Percentiles rank a stretch among this genome's conserved stretches.
Conservation (phyloP, 2,329 filamentous ascomycete genomes). For the Tympanopsis confertula region DNA sequence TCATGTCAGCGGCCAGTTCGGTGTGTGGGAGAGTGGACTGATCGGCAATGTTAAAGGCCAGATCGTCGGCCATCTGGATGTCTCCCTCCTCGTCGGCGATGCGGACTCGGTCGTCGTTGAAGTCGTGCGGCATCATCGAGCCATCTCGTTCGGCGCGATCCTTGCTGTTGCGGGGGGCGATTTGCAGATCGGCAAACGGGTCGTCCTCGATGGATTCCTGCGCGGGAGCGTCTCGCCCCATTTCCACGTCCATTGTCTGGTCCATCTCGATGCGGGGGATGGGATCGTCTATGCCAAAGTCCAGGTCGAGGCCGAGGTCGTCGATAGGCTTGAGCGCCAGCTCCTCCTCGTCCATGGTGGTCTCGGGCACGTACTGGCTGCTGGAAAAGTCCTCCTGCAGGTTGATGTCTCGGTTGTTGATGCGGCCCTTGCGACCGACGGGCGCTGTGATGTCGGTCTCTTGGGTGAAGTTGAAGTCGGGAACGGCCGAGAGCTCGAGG, state of each 20-base stretch:
- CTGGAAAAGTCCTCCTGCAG: conserved; percentile 55
- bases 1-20: conserved; percentile 30
- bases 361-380: conserved; percentile 71
- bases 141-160: conserved; percentile 39
- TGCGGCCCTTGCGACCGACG: conserved; percentile 42
- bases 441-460: conserved; percentile 50
- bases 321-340: conserved; percentile 42
- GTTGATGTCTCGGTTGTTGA: conserved; percentile 54
- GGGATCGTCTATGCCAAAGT: conserved; percentile 55
- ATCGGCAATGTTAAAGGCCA: conserved; percentile 52
- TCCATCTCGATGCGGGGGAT: conserved; percentile 41
- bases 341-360: conserved; percentile 45
- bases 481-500: conserved; percentile 65
- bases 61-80: conserved; percentile 49
- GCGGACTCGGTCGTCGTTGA: conserved; percentile 39
- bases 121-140: conserved; percentile 36
- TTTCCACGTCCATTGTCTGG: conserved; percentile 59
- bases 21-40: conserved; percentile 36
- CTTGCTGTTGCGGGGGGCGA: conserved; percentile 41
- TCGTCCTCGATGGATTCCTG: conserved; percentile 58
- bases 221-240: conserved; percentile 73
- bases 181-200: conserved; percentile 53
- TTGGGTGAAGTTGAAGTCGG: conserved; percentile 75
- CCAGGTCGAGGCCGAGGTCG: conserved; percentile 61
- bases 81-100: conserved; percentile 56